Percentiles rank a stretch among this genome's conserved stretches.
Conservation (phyloP, 345 rosid species). For the Aquilaria sinensis region DNA sequence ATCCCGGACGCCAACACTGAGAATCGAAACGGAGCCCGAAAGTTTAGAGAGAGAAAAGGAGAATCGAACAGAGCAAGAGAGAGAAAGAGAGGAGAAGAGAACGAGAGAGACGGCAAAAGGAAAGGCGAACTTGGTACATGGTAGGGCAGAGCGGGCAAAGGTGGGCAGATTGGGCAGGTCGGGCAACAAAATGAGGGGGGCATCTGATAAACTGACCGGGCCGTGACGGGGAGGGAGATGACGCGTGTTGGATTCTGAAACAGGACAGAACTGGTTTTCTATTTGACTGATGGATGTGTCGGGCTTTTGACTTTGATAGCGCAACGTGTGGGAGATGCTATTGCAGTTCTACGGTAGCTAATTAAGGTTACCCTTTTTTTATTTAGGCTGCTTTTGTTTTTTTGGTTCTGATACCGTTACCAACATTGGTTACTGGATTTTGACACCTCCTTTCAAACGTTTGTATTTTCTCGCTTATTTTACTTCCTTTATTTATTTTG, state of each 20-base stretch:
- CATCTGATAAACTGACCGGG: conserved; percentile 17
- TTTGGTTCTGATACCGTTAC: too few relatives aligned
- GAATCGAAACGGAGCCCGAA: background rate
- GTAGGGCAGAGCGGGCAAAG: conserved; percentile 46
- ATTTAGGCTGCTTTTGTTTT: background rate
- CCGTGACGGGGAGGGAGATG: conserved; percentile 23
- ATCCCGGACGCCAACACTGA: background rate
- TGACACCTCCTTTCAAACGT: too few relatives aligned
- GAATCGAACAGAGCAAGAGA: background rate
- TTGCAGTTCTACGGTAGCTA: conserved; percentile 1
- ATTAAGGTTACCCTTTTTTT: background rate
- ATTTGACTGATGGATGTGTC: conserved; percentile 15
- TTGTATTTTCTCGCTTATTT: too few relatives aligned
- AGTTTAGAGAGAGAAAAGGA: conserved; percentile 18
- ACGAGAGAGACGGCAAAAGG: conserved; percentile 27
- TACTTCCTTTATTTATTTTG: too few relatives aligned
- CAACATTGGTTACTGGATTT: too few relatives aligned
- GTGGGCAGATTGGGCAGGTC: conserved; percentile 40
- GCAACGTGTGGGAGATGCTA: background rate
- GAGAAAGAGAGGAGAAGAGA: conserved; percentile 4
- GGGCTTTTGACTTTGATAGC: conserved; percentile 19
- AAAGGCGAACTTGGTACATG: conserved; percentile 28
- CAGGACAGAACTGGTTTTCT: background rate
- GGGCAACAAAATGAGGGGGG: conserved; percentile 15
- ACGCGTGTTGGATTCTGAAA: conserved; percentile 13